A percentile compares a stretch with the other conserved stretches of the same genome.
These are phyloP conservation scores for Stagonosporopsis chrysanthemi DNA, from an alignment of 2,329 filamentous ascomycete species.

Conservation along the genomic window DNA sequence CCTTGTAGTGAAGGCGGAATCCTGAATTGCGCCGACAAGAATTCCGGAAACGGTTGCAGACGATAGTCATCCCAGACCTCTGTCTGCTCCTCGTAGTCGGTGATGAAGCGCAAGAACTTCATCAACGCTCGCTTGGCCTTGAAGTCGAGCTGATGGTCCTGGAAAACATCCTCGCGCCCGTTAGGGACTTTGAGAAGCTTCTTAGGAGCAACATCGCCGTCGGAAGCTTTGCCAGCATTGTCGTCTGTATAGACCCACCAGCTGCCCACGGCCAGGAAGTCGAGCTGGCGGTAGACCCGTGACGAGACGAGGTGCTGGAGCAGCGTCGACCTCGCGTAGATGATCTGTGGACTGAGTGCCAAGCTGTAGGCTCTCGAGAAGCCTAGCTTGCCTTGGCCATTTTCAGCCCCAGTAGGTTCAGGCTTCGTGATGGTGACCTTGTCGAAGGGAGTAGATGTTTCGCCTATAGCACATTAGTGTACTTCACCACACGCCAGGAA, in stretches of 20 bases:
- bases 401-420: conserved; percentile 26
- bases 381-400: conserved; percentile 56
- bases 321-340: conserved; percentile 82
- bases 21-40: conserved; percentile 63
- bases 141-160: conserved; percentile 75
- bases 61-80: conserved; percentile 68
- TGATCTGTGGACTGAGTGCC: conserved; percentile 82
- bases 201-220: conserved; percentile 9
- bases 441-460: conserved; percentile 33
- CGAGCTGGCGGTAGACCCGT: conserved; percentile 84
- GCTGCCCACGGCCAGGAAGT: conserved; percentile 91
- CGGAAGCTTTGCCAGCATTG: conserved; percentile 36
- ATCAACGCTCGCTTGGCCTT: conserved; percentile 86
- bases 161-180: conserved; percentile 90
- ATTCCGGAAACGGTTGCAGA: conserved; percentile 62
- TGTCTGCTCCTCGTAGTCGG: conserved; percentile 70
- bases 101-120: conserved; percentile 91
- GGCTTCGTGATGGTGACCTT: conserved; percentile 46
- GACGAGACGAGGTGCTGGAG: conserved; percentile 86
- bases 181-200: conserved; percentile 78
- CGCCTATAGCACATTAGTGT: conserved; percentile 25
- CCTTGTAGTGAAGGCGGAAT: conserved; percentile 71
- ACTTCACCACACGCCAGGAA: not conserved
- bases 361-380: conserved; percentile 80
- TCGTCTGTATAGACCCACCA: conserved; percentile 76